Percentiles rank a stretch among this genome's conserved stretches.
These are phyloP conservation scores for Chlorencoelia australis DNA, from an alignment of 2,329 filamentous ascomycete genomes.

Conservation along the genomic window DNA sequence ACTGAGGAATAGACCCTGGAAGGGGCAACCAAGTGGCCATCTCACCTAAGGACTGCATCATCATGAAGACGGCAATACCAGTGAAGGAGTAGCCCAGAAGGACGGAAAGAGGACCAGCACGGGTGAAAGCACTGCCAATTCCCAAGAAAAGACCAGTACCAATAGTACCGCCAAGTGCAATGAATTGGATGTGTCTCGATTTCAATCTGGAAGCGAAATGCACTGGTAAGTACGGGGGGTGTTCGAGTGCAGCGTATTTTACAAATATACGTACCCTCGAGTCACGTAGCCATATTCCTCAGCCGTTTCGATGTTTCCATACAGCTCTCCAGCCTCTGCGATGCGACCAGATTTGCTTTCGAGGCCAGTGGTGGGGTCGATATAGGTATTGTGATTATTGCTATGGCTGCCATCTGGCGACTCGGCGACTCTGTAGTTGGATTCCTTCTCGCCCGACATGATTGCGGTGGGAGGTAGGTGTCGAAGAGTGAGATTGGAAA, in stretches of 20 bases:
- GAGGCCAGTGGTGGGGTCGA: constrained; percentile 15
- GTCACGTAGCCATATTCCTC: constrained; percentile 42
- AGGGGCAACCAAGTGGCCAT: constrained; percentile 42
- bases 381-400: constrained; percentile 13
- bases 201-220: constrained; percentile 16
- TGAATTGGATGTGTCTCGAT: constrained; percentile 47
- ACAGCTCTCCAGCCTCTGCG: constrained; percentile 40
- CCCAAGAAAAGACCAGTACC: constrained; percentile 45
- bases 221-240: not conserved
- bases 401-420: constrained; percentile 13
- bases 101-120: constrained; percentile 42
- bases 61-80: constrained; percentile 40
- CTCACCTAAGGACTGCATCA: constrained; percentile 42
- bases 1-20: constrained; percentile 41
- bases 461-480: constrained; percentile 3
- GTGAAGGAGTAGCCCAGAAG: constrained; percentile 43
- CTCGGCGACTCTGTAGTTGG: constrained; percentile 15
- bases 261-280: constrained; percentile 31
- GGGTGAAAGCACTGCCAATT: constrained; percentile 41
- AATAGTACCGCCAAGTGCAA: constrained; percentile 49
- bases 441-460: constrained; percentile 24
- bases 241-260: not conserved
- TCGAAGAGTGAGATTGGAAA: not conserved
- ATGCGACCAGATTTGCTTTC: constrained; percentile 26
- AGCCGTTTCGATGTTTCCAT: constrained; percentile 39